phyloP scores from a whole-genome alignment of 352 stramenopile genomes.

The Phytopythium sindhum region DNA sequence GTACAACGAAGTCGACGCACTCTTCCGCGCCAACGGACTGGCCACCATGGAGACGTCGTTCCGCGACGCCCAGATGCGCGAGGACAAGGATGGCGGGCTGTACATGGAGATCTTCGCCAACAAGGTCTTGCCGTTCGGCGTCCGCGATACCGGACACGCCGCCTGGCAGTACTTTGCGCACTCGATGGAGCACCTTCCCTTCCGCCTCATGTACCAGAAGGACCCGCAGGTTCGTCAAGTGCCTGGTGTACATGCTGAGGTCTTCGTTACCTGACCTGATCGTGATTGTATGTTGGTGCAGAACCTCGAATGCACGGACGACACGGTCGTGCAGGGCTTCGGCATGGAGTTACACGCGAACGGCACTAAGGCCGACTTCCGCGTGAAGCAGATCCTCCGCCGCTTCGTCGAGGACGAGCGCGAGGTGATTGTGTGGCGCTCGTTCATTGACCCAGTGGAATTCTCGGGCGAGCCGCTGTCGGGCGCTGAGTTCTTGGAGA shows the following conservation, averaged over 20 bases:
- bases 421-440: slow-evolving; percentile 57
- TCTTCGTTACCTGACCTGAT: slow-evolving; percentile 1
- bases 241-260: not conserved
- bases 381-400: slow-evolving; percentile 49
- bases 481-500: slow-evolving; percentile 45
- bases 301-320: slow-evolving; percentile 25
- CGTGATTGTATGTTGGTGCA: slow-evolving; percentile 6
- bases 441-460: slow-evolving; percentile 49
- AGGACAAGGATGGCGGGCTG: slow-evolving; percentile 21
- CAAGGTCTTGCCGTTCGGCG: slow-evolving; percentile 40
- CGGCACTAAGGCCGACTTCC: slow-evolving; percentile 44
- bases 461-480: slow-evolving; percentile 40
- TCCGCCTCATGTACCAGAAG: slow-evolving; percentile 35
- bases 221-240: slow-evolving; percentile 27
- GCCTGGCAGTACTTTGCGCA: slow-evolving; percentile 46
- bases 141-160: slow-evolving; percentile 25
- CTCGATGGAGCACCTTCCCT: slow-evolving; percentile 35
- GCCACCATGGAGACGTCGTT: slow-evolving; percentile 24
- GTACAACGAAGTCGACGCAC: slow-evolving; percentile 30
- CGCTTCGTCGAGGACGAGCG: slow-evolving; percentile 40
- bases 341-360: slow-evolving; percentile 49
- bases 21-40: slow-evolving; percentile 33
- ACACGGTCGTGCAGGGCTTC: slow-evolving; percentile 37
- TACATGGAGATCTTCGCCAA: slow-evolving; percentile 50
- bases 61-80: slow-evolving; percentile 36